Base-by-base conservation (phyloP, 352 stramenopile species). In the Globisporangium emineosum region DNA sequence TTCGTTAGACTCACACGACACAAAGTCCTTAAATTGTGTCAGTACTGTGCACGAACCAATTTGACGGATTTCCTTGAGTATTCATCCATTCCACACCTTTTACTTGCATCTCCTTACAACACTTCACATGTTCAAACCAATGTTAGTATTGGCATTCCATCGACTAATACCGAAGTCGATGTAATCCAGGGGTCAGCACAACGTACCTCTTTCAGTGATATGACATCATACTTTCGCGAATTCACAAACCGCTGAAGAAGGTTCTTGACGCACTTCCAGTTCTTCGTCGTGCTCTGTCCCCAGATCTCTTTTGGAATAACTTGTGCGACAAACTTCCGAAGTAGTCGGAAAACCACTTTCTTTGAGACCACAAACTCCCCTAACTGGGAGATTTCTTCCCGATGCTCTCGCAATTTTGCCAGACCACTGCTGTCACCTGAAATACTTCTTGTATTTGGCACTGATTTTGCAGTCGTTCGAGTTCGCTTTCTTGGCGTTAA, bases 291-390 rank as follows among this genome's bases (percentile, higher is more conserved):
- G 0, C 62, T 30, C 9, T 25, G 52, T 12, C 77, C 82, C 81
- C 83, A 91, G 2, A 91, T 2, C 23, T 75, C 67, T 60, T 89
- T 90, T 9, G 84, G 84, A 30, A 93, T 55, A 35, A 91, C 68
- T 7, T 23, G 19, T 43, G 73, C 65, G 17, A 89, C 15, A n/a
- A 90, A 45, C 25, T 86, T 86, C 12, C 81, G 73, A 15, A 89
- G 56, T 4, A 85, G 59, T 2, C 81, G 73, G 66, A 77, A 76
- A 8, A 91, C 72, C 12, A 66, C 68, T 19, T 74, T 69, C 60
- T 88, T 90, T 0, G 81, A 57, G 0, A 76, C 77, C 6, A 66
- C 60, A 62, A 80, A 83, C 8, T 65, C 61, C 9, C 86, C 29
- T 3, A 91, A 17, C 10, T 62, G 42, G 2, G 73, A 69, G 32